These are phyloP conservation scores for Clavulina sp. DNA, from an alignment of 768 basidiomycete genomes.

Conservation along the genomic window DNA sequence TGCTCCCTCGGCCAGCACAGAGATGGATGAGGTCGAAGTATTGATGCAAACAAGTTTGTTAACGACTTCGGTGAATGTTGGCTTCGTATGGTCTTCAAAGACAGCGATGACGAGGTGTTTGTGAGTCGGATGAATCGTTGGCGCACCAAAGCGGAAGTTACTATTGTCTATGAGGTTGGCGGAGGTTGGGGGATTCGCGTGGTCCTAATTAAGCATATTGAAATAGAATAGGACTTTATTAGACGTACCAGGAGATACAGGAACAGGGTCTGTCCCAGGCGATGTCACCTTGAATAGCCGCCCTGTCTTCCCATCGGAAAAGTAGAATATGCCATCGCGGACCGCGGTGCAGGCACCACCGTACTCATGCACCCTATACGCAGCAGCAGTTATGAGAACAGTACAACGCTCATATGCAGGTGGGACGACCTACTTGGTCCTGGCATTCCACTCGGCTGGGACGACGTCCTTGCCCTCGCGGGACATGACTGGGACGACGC, in stretches of 20 bases:
- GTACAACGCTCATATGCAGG: background rate
- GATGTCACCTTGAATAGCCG: slow-evolving; percentile 28
- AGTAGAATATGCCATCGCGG: slow-evolving; percentile 33
- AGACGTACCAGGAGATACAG: slow-evolving; percentile 44
- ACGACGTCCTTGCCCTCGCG: slow-evolving; percentile 33
- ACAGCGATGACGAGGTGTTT: slow-evolving; percentile 40
- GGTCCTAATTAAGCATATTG: too few relatives aligned
- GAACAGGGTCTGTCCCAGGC: slow-evolving; percentile 21
- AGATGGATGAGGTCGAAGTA: slow-evolving; percentile 26
- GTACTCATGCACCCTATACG: slow-evolving; percentile 49
- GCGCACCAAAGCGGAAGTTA: slow-evolving; percentile 44
- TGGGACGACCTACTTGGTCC: slow-evolving; percentile 18
- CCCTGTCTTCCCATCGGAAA: slow-evolving; percentile 37
- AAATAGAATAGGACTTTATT: background rate
- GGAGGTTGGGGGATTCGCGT: too few relatives aligned
- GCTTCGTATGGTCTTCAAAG: slow-evolving; percentile 52
- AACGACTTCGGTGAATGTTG: slow-evolving; percentile 29
- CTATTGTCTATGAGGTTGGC: too few relatives aligned
- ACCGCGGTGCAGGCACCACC: slow-evolving; percentile 47
- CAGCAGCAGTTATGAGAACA: slow-evolving; percentile 11
- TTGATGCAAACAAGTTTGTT: slow-evolving; percentile 44
- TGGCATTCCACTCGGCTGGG: slow-evolving; percentile 35
- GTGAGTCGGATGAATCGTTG: slow-evolving; percentile 37
- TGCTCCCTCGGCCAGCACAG: slow-evolving; percentile 34
- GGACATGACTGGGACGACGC: slow-evolving; percentile 41